Conservation (phyloP, 352 stramenopile genomes). For the Halophytophthora batemanensis region DNA sequence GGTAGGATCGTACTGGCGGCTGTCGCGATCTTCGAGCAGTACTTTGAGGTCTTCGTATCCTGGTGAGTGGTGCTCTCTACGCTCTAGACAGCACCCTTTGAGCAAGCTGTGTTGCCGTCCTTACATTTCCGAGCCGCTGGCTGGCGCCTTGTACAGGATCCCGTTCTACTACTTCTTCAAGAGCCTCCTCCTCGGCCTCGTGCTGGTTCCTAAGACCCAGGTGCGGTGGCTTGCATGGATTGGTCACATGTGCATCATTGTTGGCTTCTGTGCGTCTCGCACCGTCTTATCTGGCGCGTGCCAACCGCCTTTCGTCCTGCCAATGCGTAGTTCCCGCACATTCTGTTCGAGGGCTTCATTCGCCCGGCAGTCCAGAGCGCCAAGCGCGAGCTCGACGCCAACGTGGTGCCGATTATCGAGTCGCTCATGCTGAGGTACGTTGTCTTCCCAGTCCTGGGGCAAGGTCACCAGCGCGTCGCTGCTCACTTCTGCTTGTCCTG, state of each 20-base stretch:
- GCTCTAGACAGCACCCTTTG: neutral
- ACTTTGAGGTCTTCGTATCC: conserved; percentile 64
- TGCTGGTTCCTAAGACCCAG: conserved; percentile 61
- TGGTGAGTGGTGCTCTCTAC: conserved; percentile 27
- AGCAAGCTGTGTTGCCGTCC: neutral
- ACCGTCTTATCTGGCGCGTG: neutral
- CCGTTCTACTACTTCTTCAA: conserved; percentile 82
- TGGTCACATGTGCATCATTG: neutral
- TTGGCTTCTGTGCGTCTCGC: neutral
- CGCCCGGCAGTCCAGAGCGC: conserved; percentile 35
- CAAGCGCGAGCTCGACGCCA: conserved; percentile 40
- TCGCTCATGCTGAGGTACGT: conserved; percentile 48
- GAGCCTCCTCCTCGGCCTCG: conserved; percentile 46
- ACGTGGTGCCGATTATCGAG: conserved; percentile 53
- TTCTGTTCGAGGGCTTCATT: conserved; percentile 67
- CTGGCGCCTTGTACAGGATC: conserved; percentile 27
- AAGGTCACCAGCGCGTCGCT: neutral
- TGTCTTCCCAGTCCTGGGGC: neutral
- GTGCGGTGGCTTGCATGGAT: conserved; percentile 9
- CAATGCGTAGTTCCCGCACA: conserved; percentile 42
- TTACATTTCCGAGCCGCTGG: neutral
- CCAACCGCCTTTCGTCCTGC: neutral
- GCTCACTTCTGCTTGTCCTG: neutral
- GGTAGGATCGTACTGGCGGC: conserved; percentile 57
- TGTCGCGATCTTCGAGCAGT: conserved; percentile 58